These are phyloP conservation scores for Geosmithia putterillii DNA, from an alignment of 2,329 filamentous ascomycete genomes.

Conservation along the genomic window DNA sequence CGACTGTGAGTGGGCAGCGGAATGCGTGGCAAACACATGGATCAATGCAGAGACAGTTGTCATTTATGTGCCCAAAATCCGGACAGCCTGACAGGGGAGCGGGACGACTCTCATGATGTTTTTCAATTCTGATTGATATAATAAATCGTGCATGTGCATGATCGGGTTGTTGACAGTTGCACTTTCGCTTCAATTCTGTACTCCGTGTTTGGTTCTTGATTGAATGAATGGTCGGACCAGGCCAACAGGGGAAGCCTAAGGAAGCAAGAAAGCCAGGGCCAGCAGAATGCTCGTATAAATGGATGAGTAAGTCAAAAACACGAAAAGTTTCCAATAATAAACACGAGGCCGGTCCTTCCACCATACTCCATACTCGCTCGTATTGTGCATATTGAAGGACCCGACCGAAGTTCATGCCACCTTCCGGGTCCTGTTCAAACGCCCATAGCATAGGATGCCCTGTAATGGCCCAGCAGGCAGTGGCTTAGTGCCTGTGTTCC, in stretches of 20 bases:
- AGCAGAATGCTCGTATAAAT: neutral
- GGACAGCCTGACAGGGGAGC: no score
- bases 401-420: no score
- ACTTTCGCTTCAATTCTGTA: neutral
- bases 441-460: no score
- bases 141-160: neutral
- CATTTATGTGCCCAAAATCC: no score
- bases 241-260: neutral
- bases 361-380: neutral
- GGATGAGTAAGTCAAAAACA: neutral
- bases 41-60: neutral
- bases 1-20: neutral
- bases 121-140: no score
- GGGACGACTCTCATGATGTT: no score
- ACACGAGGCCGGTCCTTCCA: neutral
- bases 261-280: neutral
- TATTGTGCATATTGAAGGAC: no score
- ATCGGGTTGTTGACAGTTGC: neutral
- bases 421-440: no score
- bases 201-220: no score
- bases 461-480: neutral
- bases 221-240: neutral
- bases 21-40: neutral
- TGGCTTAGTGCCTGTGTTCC: neutral
- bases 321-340: constrained; percentile 1